A percentile compares a stretch with the other conserved stretches of the same genome.
phyloP scores from a whole-genome alignment of 2,329 filamentous ascomycete species.

The Lojkania enalia region DNA sequence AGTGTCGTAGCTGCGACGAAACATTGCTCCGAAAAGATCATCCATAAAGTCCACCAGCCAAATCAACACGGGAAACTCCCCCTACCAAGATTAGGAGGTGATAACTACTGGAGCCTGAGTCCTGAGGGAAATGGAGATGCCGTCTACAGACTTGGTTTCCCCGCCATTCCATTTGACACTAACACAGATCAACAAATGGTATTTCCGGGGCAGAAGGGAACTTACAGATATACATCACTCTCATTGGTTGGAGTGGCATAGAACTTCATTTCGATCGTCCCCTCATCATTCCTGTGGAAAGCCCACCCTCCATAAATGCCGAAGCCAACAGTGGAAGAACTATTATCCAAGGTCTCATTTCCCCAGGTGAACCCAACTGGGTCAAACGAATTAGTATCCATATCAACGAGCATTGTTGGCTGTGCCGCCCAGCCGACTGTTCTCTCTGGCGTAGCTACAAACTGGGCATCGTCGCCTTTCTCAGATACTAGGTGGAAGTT shows the following conservation, averaged over 20 bases:
- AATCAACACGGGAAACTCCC: too few relatives aligned
- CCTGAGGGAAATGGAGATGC: constrained; percentile 17
- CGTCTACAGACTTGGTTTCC: constrained; percentile 11
- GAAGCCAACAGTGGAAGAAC: constrained; percentile 21
- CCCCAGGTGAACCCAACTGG: constrained; percentile 31
- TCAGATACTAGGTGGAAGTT: constrained; percentile 19
- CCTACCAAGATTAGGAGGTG: too few relatives aligned
- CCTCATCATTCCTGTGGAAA: constrained; percentile 28
- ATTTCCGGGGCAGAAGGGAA: not conserved
- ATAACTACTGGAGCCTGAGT: constrained; percentile 15
- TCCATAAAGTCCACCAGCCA: too few relatives aligned
- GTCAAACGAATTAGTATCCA: constrained; percentile 22
- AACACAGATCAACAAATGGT: not conserved
- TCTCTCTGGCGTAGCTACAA: constrained; percentile 24
- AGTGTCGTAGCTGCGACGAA: too few relatives aligned
- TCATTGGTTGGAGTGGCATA: constrained; percentile 12
- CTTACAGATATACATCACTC: constrained; percentile 10
- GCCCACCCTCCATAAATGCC: constrained; percentile 37
- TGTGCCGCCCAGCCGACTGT: constrained; percentile 24
- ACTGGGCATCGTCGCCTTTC: constrained; percentile 12
- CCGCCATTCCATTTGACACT: constrained; percentile 22
- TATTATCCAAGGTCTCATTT: constrained; percentile 16
- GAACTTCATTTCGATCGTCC: constrained; percentile 14
- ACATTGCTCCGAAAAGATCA: too few relatives aligned
- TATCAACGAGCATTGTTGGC: constrained; percentile 25